Evolutionary conservation across 345 rosid species (phyloP).

Genomic region (Corchorus olitorius): DNA sequence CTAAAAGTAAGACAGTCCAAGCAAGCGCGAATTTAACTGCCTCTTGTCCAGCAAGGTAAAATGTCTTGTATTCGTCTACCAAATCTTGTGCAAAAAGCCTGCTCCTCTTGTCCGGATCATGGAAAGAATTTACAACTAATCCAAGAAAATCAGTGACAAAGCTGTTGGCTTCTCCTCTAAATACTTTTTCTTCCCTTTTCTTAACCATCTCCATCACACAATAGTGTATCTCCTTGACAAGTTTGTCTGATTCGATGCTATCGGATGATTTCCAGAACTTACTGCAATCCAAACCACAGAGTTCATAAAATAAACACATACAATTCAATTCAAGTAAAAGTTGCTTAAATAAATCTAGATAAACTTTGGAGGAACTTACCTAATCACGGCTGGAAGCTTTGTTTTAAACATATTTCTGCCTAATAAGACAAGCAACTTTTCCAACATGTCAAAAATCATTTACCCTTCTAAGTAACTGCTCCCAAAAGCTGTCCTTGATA

Average conservation of each 20-base stretch:
- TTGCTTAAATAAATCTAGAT: too few species aligned
- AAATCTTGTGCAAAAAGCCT: conserved; percentile 36
- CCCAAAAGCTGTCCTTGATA: conserved; percentile 53
- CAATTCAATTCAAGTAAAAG: too few species aligned
- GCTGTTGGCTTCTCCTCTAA: neutral
- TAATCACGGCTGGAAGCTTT: too few species aligned
- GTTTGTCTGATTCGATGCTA: neutral
- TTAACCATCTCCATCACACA: conserved; percentile 8
- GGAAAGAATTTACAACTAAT: conserved; percentile 20
- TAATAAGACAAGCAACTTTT: too few species aligned
- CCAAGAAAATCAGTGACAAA: conserved; percentile 25
- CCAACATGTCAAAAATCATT: conserved; percentile 5
- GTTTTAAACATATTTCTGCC: too few species aligned
- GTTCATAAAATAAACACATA: too few species aligned
- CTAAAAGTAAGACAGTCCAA: too few species aligned
- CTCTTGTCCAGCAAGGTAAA: too few species aligned
- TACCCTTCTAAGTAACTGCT: conserved; percentile 46
- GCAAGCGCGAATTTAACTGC: too few species aligned
- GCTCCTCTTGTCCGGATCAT: neutral
- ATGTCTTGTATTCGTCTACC: conserved; percentile 35
- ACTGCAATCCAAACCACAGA: neutral
- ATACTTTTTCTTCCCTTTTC: conserved; percentile 11
- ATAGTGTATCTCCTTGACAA: neutral
- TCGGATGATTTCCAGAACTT: neutral
- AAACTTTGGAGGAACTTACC: too few species aligned